Base-by-base conservation (phyloP, 2,329 filamentous ascomycete species). In the Claviceps spartinae region DNA sequence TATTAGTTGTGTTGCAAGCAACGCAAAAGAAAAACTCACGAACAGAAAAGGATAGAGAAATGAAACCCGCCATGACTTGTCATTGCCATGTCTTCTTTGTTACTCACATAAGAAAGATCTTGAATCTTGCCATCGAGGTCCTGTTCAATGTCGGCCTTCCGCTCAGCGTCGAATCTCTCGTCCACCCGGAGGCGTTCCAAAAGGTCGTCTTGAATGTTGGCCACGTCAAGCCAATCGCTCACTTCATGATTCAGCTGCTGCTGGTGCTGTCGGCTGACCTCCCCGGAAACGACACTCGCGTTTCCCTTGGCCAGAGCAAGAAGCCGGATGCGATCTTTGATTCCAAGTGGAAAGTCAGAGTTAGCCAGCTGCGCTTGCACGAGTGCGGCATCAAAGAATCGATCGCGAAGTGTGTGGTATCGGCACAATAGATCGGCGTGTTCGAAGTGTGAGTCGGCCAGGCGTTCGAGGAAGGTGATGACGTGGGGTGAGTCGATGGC, bases 201-300 rank as follows among this genome's bases (percentile, higher is more conserved):
- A 43, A 97, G 69, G 60, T 98, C 93, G 63, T 95, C 88, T 66
- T 98, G 93, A 50, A 98, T 93, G 62, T 93, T 91, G 14, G 90
- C 91, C 48, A 97, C 81, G 60, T 98, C 93, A 9, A 98, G 80
- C 45, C 94, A 75, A 58, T 93, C 89, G 2, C 83, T 83, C 24
- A 96, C 86, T 56, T 88, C 83, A 60, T 95, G 87, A 52, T 91
- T 79, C 30, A 97, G 74, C 54, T 89, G 77, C 66, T 96, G 93
- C 64, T 93, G 86, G 55, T 84, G 80, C 62, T 91, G 86, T 48
- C 88, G 79, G 58, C 83, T 81, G 57, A 94, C 77, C 26, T 88
- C 86, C 5, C 80, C 78, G 18, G 86, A 88, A 55, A 85, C 79
- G 14, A 91, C 90, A 42, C 86, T 94, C 40, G 90, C 90, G 63